Conservation (phyloP, 345 rosid species). For the Bruguiera parviflora region DNA sequence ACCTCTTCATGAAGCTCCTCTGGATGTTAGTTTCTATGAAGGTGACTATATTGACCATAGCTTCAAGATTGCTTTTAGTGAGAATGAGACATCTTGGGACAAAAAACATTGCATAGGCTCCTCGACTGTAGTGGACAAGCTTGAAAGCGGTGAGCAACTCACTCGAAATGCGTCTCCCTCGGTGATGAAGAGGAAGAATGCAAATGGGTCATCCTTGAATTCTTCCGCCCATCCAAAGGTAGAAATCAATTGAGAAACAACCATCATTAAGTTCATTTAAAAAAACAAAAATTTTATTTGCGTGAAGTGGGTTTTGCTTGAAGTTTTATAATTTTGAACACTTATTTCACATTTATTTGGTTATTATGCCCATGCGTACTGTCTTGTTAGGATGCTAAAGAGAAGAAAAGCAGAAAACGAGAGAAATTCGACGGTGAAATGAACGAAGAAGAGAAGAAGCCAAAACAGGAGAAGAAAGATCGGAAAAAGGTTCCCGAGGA, state of each 20-base stretch:
- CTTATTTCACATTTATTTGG: too few species aligned
- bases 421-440: constrained; percentile 32
- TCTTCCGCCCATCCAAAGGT: constrained; percentile 42
- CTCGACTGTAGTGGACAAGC: constrained; percentile 39
- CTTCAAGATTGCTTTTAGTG: constrained; percentile 20
- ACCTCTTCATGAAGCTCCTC: constrained; percentile 4
- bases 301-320: too few species aligned
- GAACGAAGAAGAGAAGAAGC: constrained; percentile 26
- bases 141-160: constrained; percentile 45
- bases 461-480: constrained; percentile 29
- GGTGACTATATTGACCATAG: constrained; percentile 10
- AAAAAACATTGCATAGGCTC: constrained; percentile 45
- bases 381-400: constrained; percentile 34
- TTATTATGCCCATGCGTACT: too few species aligned
- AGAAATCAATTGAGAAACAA: neutral
- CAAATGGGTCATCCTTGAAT: constrained; percentile 22
- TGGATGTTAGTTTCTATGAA: constrained; percentile 15
- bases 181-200: constrained; percentile 35
- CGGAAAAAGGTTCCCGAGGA: constrained; percentile 23
- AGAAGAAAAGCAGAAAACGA: constrained; percentile 48
- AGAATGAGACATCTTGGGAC: constrained; percentile 32
- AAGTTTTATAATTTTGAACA: too few species aligned
- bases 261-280: neutral
- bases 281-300: too few species aligned
- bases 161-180: constrained; percentile 27